phyloP scores from a whole-genome alignment of 139 green algal species.

The Desmodesmus armatus region DNA sequence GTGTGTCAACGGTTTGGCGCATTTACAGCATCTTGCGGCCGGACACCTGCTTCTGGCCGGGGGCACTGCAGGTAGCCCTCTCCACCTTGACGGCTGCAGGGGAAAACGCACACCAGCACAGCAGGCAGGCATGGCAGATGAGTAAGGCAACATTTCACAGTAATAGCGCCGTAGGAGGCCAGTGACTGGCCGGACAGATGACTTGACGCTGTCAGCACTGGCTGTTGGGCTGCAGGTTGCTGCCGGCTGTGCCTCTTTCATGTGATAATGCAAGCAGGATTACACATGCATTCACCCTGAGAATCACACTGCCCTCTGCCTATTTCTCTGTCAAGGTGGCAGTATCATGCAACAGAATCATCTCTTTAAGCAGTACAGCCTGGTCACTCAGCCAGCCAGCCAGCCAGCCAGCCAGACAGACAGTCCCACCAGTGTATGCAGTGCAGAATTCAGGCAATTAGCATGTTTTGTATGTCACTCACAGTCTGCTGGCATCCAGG shows the following conservation, averaged over 20 bases:
- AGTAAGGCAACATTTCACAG: background rate
- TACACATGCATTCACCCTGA: background rate
- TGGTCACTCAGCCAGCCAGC: background rate
- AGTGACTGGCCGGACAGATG: too few relatives aligned
- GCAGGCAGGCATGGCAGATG: background rate
- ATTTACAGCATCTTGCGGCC: conserved; percentile 17
- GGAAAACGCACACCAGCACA: background rate
- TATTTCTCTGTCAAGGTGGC: too few relatives aligned
- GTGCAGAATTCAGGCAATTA: background rate
- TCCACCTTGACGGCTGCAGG: conserved; percentile 4
- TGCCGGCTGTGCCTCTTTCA: background rate
- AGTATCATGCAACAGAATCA: too few relatives aligned
- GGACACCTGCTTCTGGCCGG: background rate
- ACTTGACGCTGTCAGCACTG: background rate
- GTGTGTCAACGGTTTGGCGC: too few relatives aligned
- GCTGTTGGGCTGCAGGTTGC: background rate
- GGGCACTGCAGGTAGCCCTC: background rate
- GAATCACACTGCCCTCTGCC: too few relatives aligned
- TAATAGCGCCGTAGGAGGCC: too few relatives aligned
- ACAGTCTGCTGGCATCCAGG: background rate
- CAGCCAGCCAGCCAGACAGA: background rate
- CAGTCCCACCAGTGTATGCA: background rate
- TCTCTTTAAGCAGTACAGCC: too few relatives aligned
- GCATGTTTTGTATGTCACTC: background rate
- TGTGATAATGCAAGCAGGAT: background rate